phyloP scores from a whole-genome alignment of 352 stramenopile species.

The Phytopythium aichiense region DNA sequence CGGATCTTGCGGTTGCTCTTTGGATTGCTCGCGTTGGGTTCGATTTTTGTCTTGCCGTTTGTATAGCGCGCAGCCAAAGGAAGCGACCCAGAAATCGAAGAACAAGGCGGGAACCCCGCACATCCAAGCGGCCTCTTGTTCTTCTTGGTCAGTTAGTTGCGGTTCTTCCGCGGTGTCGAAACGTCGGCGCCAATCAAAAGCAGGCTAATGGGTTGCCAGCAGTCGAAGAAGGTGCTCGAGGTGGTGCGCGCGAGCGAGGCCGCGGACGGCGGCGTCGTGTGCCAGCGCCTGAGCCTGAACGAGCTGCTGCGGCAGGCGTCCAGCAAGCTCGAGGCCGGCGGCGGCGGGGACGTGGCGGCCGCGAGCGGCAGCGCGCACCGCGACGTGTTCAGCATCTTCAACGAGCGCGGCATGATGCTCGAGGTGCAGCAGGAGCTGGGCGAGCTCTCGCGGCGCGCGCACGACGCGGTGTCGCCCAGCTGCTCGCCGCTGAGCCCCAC shows the following conservation, averaged over 20 bases:
- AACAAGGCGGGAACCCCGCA: not conserved
- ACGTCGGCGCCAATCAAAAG: not conserved
- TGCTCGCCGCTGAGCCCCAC: constrained; percentile 49
- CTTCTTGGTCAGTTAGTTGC: not conserved
- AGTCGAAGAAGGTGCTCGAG: constrained; percentile 47
- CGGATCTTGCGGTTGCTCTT: too few relatives aligned
- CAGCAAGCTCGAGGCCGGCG: constrained; percentile 30
- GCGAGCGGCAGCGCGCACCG: constrained; percentile 40
- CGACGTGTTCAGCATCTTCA: constrained; percentile 87
- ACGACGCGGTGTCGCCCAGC: constrained; percentile 9
- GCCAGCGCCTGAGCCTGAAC: constrained; percentile 40
- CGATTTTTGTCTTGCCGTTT: too few relatives aligned
- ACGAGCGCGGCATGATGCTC: constrained; percentile 68
- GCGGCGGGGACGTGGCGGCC: constrained; percentile 14
- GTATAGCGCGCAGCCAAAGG: too few relatives aligned
- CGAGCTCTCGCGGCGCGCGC: not conserved
- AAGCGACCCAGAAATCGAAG: not conserved
- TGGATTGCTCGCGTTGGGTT: too few relatives aligned
- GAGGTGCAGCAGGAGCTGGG: constrained; percentile 19
- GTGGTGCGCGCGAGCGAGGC: constrained; percentile 11
- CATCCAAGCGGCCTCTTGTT: not conserved
- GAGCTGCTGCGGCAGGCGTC: constrained; percentile 43
- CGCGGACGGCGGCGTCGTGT: constrained; percentile 18
- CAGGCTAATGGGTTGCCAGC: constrained; percentile 45
- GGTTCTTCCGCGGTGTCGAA: not conserved